phyloP scores from a whole-genome alignment of 495 filamentous ascomycete genomes.

The Aspergillus steynii region DNA sequence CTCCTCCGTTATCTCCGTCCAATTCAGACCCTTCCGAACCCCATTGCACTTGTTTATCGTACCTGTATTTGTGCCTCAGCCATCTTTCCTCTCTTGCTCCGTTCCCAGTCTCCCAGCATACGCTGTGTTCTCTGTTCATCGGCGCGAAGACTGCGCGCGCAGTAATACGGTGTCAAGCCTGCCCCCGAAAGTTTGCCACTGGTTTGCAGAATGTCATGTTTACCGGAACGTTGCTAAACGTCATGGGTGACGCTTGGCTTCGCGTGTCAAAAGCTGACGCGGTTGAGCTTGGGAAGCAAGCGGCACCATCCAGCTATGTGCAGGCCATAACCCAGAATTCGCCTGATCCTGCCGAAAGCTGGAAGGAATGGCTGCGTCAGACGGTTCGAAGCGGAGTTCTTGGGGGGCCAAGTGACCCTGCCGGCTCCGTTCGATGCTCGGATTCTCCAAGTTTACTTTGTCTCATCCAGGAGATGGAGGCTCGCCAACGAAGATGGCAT shows the following conservation, averaged over 20 bases:
- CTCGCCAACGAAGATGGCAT: slow-evolving; percentile 46
- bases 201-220: slow-evolving; percentile 66
- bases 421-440: slow-evolving; percentile 23
- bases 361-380: slow-evolving; percentile 42
- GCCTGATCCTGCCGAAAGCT: slow-evolving; percentile 28
- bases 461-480: slow-evolving; percentile 42
- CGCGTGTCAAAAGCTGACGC: slow-evolving; percentile 39
- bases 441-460: slow-evolving; percentile 34
- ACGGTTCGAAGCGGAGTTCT: slow-evolving; percentile 41
- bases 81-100: slow-evolving; percentile 44
- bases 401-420: slow-evolving; percentile 29
- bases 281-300: slow-evolving; percentile 36
- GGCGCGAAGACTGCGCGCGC: slow-evolving; percentile 56
- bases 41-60: slow-evolving; percentile 46
- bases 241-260: slow-evolving; percentile 59
- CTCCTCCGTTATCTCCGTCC: slow-evolving; percentile 30
- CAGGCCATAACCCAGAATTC: slow-evolving; percentile 27
- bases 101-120: slow-evolving; percentile 45
- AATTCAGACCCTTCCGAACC: slow-evolving; percentile 25
- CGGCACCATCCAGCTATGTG: slow-evolving; percentile 34
- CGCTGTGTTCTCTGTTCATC: slow-evolving; percentile 57
- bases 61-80: slow-evolving; percentile 47
- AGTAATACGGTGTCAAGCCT: slow-evolving; percentile 59
- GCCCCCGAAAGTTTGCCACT: slow-evolving; percentile 49
- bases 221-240: slow-evolving; percentile 62